Base-by-base conservation (phyloP, 345 rosid species). In the Eucalyptus leucophloia region DNA sequence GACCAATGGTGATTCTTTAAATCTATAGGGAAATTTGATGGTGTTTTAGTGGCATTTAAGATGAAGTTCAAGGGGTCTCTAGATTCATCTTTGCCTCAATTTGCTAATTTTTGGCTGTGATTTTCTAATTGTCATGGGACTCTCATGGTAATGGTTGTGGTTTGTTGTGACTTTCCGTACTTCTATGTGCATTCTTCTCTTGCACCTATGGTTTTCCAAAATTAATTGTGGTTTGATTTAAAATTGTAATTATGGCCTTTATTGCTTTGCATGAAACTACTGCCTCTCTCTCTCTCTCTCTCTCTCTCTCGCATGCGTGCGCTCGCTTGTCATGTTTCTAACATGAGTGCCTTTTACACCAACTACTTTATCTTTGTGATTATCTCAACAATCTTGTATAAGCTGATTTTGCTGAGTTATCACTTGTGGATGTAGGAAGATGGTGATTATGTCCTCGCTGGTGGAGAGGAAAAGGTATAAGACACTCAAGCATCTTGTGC, bases 391-490 rank as follows among this genome's bases (percentile, higher is more conserved):
- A 50, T 77, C 69, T 86, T 58, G 19, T 40, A 17, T 44, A 26
- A 86, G 86, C 37, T 80, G 40, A 67, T 28, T 89, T 87, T 49
- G 58, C 88, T 90, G 56, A 72, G 49, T 50, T 86, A 56, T 92
- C 47, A 89, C 90, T 90, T 86, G 53, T 88, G 19, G 86, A 86
- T 96, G 94, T 94, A 97, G 99, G 99, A 96, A 92, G 99, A 98
- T 96, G 95, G 94, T 53, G 99, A 97, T 91, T 98, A 95, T 92
- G 89, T 94, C 93, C 91, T 95, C 86, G 93, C 94, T 91, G 90
- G 91, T 49, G 98, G 94, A 86, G 99, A 97, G 85, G 99, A 97
- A 82, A 96, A 96, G 96, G 98, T 98, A 92, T 87, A 91, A 37
- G 87, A 86, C 89, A 62, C 90, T 88, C 91, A 89, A 67, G 90